Evolutionary conservation across 1,284 basidiomycete species (phyloP), one percentile per base, ranked within the genome.

Genomic region (Stygiomarasmius scandens): DNA sequence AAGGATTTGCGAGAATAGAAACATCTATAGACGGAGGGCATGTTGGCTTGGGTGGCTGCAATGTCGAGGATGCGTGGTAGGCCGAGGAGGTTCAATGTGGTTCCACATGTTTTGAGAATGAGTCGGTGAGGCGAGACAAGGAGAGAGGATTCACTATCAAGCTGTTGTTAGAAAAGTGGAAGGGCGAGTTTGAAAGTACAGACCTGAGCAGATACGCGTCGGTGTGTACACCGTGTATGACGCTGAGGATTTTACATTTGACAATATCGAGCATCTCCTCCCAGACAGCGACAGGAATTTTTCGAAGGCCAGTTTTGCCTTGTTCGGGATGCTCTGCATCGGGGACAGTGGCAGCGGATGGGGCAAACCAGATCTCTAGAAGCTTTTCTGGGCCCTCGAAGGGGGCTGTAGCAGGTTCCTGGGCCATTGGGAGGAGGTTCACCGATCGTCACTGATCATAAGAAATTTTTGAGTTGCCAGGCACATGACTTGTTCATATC

Each of bases 1-100:
- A 99, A 99, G 10, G 92, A 91, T 77, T 99, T 99, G 67, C 96
- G 89, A 50, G 95, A 97, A 79, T 99, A 99, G 80, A 99, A 99
- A 74, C 92, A 91, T 64, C 93, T 86, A 74, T 93, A 86, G 41
- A 96, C 92, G 29, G 81, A 79, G 34, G 78, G 78, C 65, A 96
- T 79, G 36, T 86, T 84, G 52, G 93, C 95, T 55, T 93, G 83
- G 45, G 86, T 81, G 55, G 84, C 79, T 1, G 95, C 93, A 70
- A 98, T 95, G 67, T 95, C 87, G 63, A 99, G 88, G 70, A 98
- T 95, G 58, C 93, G 86, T 34, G 94, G 92, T 50, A 98, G 82
- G 24, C 97, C 97, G 58, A 97, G 84, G 45, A 99, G 86, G 74
- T 99, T 97, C 59, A 98, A 90, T 10, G 97, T 99, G 1, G 97